Evolutionary conservation across 306 rosid species (phyloP).

Genomic region (Sechiopsis laciniata): DNA sequence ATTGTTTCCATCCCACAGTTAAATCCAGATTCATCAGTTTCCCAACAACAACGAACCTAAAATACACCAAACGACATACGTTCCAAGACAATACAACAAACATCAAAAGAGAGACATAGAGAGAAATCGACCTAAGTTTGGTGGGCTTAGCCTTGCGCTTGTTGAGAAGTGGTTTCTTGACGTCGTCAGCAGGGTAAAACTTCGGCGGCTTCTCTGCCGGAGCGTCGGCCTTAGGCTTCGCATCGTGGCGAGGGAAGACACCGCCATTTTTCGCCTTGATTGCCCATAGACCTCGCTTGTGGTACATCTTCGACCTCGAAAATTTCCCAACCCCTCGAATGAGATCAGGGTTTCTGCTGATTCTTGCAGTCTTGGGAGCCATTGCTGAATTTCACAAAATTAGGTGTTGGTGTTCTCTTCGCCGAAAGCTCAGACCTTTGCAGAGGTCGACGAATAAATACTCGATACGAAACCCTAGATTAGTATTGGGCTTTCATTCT

Average conservation of each 20-base stretch:
- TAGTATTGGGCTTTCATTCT: too few relatives aligned
- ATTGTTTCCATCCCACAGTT: too few relatives aligned
- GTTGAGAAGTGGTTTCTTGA: conserved; percentile 42
- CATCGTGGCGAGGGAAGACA: conserved; percentile 48
- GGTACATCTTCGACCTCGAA: conserved; percentile 52
- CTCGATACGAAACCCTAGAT: too few relatives aligned
- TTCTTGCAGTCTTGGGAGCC: conserved; percentile 40
- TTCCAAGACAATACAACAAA: neutral
- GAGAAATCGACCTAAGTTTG: conserved; percentile 38
- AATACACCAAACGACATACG: neutral
- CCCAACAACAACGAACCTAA: neutral
- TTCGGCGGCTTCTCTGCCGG: conserved; percentile 34
- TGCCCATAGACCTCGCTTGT: conserved; percentile 61
- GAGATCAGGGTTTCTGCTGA: conserved; percentile 49
- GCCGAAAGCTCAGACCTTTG: neutral
- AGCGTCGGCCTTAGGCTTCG: conserved; percentile 36
- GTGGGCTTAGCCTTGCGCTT: conserved; percentile 45
- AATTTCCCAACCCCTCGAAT: conserved; percentile 51
- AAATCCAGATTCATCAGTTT: neutral
- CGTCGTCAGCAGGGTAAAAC: conserved; percentile 49
- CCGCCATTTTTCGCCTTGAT: conserved; percentile 66
- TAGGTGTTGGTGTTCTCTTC: neutral
- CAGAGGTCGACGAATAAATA: too few relatives aligned
- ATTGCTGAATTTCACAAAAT: conserved; percentile 22
- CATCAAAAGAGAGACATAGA: neutral